These are phyloP conservation scores for Eucalyptus decipiens DNA, from an alignment of 345 rosid genomes.

Conservation along the genomic window DNA sequence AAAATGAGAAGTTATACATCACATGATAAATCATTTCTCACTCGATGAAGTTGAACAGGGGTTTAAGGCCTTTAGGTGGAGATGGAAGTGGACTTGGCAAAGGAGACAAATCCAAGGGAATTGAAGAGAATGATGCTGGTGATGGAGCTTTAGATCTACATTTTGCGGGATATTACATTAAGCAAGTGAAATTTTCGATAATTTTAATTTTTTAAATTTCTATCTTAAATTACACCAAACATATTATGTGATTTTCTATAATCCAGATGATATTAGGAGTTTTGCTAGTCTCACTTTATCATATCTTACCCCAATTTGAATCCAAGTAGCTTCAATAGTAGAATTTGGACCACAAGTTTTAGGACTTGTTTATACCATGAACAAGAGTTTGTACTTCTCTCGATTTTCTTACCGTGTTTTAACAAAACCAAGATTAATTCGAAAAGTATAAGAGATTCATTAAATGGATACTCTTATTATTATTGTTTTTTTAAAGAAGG, in stretches of 20 bases:
- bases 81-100: neutral
- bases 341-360: accelerated
- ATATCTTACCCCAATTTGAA: neutral
- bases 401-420: accelerated
- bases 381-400: neutral
- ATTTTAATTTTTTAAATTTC: too few species aligned
- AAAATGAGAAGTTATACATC: accelerated
- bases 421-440: neutral
- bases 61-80: neutral
- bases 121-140: neutral
- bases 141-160: neutral
- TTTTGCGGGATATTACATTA: too few species aligned
- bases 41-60: neutral
- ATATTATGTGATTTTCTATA: too few species aligned
- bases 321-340: accelerated
- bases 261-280: accelerated
- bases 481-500: too few species aligned
- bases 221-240: neutral
- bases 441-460: neutral
- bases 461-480: neutral
- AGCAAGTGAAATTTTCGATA: neutral
- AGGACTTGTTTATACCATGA: accelerated
- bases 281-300: neutral
- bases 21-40: too few species aligned
- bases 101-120: neutral